Percentiles rank a stretch among this genome's conserved stretches.
phyloP scores from a whole-genome alignment of 768 basidiomycete species.

The Lanmaoa pseudosensibilis region DNA sequence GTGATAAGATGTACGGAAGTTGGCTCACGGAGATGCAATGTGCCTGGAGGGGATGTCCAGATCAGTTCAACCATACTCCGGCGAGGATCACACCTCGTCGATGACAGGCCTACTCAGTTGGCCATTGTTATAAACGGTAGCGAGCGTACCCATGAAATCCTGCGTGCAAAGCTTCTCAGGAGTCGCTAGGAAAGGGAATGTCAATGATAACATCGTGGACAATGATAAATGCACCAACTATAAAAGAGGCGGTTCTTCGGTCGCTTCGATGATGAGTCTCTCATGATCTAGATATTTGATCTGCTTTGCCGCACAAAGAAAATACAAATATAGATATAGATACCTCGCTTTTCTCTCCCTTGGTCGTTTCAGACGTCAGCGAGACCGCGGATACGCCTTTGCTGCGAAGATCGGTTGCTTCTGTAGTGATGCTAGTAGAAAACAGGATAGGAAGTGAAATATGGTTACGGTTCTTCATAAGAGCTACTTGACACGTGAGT shows the following conservation, averaged over 20 bases:
- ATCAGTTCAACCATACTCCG: conserved; percentile 1
- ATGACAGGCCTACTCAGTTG: conserved; percentile 74
- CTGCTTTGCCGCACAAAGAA: not conserved
- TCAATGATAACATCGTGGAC: not conserved
- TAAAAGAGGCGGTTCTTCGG: conserved; percentile 68
- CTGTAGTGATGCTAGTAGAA: conserved; percentile 36
- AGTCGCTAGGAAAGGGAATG: conserved; percentile 50
- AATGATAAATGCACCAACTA: conserved; percentile 43
- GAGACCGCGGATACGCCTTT: conserved; percentile 59
- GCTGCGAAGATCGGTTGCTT: conserved; percentile 58
- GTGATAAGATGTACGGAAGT: not conserved
- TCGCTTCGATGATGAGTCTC: conserved; percentile 58
- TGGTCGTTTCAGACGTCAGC: conserved; percentile 64
- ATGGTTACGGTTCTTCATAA: conserved; percentile 78
- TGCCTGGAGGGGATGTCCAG: conserved; percentile 46
- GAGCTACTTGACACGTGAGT: conserved; percentile 43
- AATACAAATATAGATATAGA: conserved; percentile 25
- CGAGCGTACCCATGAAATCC: conserved; percentile 54
- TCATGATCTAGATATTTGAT: conserved; percentile 49
- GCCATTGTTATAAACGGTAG: conserved; percentile 49
- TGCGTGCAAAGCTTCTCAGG: conserved; percentile 67
- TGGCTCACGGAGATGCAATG: conserved; percentile 77
- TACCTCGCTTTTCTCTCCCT: conserved; percentile 57
- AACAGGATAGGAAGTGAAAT: not conserved
- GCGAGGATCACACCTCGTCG: conserved; percentile 59